A percentile compares a stretch with the other conserved stretches of the same genome.
Conservation (phyloP, 169 alveolate species). For the Cryptosporidium felis region DNA sequence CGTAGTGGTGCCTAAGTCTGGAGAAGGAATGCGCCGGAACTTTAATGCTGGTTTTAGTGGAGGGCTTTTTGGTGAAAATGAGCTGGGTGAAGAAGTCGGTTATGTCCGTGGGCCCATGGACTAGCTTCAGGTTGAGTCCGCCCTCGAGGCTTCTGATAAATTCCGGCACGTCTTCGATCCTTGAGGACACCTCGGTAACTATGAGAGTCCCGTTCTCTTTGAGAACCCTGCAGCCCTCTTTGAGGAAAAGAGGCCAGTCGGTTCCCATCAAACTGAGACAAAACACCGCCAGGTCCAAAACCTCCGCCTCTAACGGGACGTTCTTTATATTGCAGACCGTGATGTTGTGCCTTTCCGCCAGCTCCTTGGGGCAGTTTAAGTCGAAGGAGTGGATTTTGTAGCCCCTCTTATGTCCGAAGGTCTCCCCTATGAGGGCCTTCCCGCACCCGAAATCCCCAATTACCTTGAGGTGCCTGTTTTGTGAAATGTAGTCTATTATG, state of each 20-base stretch:
- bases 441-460: constrained; percentile 81
- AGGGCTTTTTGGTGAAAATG: constrained; percentile 4
- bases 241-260: constrained; percentile 84
- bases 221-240: constrained; percentile 80
- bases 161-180: neutral
- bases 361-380: constrained; percentile 59
- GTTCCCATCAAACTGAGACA: constrained; percentile 86
- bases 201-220: constrained; percentile 4
- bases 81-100: constrained; percentile 38
- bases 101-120: neutral
- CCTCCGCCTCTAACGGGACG: constrained; percentile 76
- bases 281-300: constrained; percentile 79
- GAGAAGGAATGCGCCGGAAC: neutral
- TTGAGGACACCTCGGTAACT: constrained; percentile 51
- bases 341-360: constrained; percentile 75
- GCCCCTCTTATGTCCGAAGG: constrained; percentile 72
- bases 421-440: constrained; percentile 73
- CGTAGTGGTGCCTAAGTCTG: neutral
- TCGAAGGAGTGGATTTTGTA: constrained; percentile 79
- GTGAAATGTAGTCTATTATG: constrained; percentile 68
- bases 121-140: constrained; percentile 1
- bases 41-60: neutral
- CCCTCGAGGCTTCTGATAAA: neutral
- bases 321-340: constrained; percentile 82
- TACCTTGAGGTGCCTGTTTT: constrained; percentile 17